phyloP scores from a whole-genome alignment of 768 basidiomycete genomes.

The Asterophora parasitica region DNA sequence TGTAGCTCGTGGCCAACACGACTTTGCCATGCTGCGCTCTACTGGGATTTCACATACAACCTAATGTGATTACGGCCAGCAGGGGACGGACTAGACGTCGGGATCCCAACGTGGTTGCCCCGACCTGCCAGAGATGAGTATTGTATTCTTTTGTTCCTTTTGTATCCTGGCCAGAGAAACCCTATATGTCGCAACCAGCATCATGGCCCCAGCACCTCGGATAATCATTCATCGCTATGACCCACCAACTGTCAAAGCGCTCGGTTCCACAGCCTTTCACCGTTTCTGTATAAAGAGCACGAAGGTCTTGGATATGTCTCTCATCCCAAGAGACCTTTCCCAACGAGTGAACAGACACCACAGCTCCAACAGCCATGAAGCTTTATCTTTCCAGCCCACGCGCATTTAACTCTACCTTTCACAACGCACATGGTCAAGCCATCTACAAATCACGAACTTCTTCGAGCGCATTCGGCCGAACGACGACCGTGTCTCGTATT shows the following conservation, averaged over 20 bases:
- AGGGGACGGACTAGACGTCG: too few relatives aligned
- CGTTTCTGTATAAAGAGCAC: neutral
- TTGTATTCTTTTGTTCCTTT: neutral
- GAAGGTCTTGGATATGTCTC: neutral
- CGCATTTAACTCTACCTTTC: slow-evolving; percentile 19
- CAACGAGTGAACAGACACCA: too few relatives aligned
- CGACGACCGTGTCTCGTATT: slow-evolving; percentile 16
- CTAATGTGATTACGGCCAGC: neutral
- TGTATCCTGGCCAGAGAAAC: neutral
- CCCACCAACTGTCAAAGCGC: neutral
- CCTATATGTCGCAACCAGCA: neutral
- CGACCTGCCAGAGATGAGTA: neutral
- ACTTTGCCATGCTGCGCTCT: neutral
- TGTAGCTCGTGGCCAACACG: neutral
- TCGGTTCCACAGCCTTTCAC: neutral
- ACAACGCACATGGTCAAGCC: slow-evolving; percentile 18
- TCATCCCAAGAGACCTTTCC: neutral
- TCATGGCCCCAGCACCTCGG: neutral
- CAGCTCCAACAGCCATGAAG: slow-evolving; percentile 12
- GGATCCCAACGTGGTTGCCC: neutral
- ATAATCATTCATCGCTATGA: neutral
- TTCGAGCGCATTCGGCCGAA: slow-evolving; percentile 15
- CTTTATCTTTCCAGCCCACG: slow-evolving; percentile 19
- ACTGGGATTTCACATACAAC: neutral
- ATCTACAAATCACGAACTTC: slow-evolving; percentile 21